These are phyloP conservation scores for Takashimella koratensis DNA, from an alignment of 1,284 basidiomycete genomes.

Conservation along the genomic window DNA sequence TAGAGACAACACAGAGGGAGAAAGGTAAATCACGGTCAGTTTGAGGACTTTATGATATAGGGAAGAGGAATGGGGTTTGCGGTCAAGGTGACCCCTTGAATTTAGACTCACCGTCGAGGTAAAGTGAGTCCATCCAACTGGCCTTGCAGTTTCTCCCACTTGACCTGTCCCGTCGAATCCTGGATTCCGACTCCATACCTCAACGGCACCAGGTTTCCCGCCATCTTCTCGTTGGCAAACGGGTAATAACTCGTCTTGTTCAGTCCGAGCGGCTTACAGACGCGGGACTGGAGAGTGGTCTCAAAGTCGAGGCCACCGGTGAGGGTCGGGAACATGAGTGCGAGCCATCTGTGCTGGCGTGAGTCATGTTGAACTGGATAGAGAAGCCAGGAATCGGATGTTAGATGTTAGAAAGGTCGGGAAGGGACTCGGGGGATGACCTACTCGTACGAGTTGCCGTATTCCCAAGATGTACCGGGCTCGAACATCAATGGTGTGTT, in stretches of 20 bases:
- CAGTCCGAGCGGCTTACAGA: conserved; percentile 35
- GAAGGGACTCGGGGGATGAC: too few relatives aligned
- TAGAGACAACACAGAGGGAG: neutral
- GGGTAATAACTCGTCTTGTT: conserved; percentile 33
- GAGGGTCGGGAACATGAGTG: conserved; percentile 27
- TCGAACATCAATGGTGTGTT: conserved; percentile 29
- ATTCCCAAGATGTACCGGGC: conserved; percentile 27
- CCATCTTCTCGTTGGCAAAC: conserved; percentile 13
- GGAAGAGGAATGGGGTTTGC: too few relatives aligned
- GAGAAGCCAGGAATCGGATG: too few relatives aligned
- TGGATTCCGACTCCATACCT: conserved; percentile 8
- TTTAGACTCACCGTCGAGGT: conserved; percentile 19
- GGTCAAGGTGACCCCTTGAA: too few relatives aligned
- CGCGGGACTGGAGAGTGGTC: conserved; percentile 25
- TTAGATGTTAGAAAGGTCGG: too few relatives aligned
- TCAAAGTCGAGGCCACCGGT: conserved; percentile 18
- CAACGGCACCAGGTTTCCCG: conserved; percentile 21
- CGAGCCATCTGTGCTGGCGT: conserved; percentile 40
- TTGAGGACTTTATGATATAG: too few relatives aligned
- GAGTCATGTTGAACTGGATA: too few relatives aligned
- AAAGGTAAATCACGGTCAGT: too few relatives aligned
- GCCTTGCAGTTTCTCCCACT: conserved; percentile 19
- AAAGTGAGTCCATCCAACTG: conserved; percentile 24
- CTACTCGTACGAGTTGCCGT: conserved; percentile 35
- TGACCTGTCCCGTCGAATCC: neutral